These are phyloP conservation scores for Patellaria atrata DNA, from an alignment of 495 filamentous ascomycete genomes.

Conservation along the genomic window DNA sequence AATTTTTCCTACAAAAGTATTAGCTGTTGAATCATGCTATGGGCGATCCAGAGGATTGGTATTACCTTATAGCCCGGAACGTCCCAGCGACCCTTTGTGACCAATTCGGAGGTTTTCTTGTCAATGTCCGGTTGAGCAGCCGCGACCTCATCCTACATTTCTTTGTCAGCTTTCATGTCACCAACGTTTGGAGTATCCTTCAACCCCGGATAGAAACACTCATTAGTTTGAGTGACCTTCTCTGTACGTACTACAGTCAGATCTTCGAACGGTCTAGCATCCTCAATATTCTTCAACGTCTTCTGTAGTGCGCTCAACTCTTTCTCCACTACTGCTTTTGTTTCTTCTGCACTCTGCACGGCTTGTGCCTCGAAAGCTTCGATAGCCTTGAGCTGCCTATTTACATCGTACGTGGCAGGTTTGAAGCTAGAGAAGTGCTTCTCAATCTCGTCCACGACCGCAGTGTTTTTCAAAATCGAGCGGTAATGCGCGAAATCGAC, in stretches of 20 bases:
- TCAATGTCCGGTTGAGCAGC: conserved; percentile 90
- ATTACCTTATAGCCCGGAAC: conserved; percentile 96
- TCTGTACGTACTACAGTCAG: conserved; percentile 78
- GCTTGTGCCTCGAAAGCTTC: conserved; percentile 96
- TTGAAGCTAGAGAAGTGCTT: conserved; percentile 80
- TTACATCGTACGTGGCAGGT: conserved; percentile 78
- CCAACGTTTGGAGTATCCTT: conserved; percentile 4
- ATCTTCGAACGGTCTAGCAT: conserved; percentile 88
- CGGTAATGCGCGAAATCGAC: conserved; percentile 95
- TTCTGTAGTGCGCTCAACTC: conserved; percentile 84
- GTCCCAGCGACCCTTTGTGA: conserved; percentile 93
- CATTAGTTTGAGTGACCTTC: conserved; percentile 11
- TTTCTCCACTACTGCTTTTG: conserved; percentile 83
- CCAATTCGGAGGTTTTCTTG: conserved; percentile 77
- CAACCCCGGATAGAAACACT: conserved; percentile 1
- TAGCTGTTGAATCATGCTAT: conserved; percentile 3
- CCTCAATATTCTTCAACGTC: conserved; percentile 94
- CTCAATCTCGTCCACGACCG: conserved; percentile 92
- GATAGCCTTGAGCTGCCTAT: conserved; percentile 88
- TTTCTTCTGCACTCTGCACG: conserved; percentile 88
- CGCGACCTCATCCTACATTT: conserved; percentile 81
- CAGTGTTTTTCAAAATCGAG: conserved; percentile 78
- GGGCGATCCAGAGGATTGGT: conserved; percentile 12
- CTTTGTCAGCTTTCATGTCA: conserved; percentile 18
- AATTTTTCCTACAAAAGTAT: conserved; percentile 68